Evolutionary conservation across 345 rosid genomes (phyloP).

Genomic region (Balakata baccata): DNA sequence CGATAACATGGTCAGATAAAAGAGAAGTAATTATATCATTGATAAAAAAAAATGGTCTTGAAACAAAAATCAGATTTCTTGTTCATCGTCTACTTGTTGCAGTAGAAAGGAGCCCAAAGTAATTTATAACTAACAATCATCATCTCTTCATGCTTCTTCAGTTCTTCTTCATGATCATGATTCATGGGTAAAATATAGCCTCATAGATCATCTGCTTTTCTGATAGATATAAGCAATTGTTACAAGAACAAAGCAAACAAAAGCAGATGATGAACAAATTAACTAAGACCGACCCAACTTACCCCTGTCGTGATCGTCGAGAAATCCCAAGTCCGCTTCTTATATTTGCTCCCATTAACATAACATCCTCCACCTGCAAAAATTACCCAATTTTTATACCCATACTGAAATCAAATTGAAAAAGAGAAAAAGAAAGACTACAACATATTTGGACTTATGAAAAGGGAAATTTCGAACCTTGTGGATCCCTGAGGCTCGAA

Average conservation of each 20-base stretch:
- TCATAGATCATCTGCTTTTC: too few species aligned
- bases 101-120: too few species aligned
- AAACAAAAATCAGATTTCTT: too few species aligned
- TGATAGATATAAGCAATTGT: neutral
- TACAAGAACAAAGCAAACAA: neutral
- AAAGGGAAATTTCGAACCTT: constrained; percentile 28
- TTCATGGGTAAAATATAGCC: too few species aligned
- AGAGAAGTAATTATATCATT: too few species aligned
- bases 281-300: constrained; percentile 15
- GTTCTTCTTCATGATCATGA: too few species aligned
- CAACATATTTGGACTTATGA: neutral
- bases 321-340: constrained; percentile 42
- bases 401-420: too few species aligned
- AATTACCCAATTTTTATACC: neutral
- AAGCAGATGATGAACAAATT: neutral
- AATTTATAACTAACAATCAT: too few species aligned
- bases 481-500: constrained; percentile 53
- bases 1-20: too few species aligned
- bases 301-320: constrained; percentile 24
- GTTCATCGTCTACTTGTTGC: too few species aligned
- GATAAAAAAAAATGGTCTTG: too few species aligned
- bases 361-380: constrained; percentile 52
- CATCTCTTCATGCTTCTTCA: too few species aligned
- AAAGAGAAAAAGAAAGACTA: neutral
- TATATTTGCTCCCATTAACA: constrained; percentile 41